Base-by-base conservation (phyloP, 1,284 basidiomycete genomes). In the Sporisorium reilianum region DNA sequence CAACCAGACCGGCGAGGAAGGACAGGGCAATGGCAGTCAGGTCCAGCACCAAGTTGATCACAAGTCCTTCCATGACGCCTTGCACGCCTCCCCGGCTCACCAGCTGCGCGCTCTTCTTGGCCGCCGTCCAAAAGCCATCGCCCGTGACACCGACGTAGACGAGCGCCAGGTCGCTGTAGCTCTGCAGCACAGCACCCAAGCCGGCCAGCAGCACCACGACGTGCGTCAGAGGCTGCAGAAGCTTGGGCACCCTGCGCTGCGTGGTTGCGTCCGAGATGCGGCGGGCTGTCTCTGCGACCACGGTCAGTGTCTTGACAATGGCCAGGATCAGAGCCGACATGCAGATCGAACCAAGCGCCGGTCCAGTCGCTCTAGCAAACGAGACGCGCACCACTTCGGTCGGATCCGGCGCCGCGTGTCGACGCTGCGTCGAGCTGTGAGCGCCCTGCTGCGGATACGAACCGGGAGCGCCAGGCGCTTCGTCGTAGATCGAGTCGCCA, bases 101-200 rank as follows among this genome's bases (percentile, higher is more conserved):
- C 83, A 93, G 85, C 36, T 88, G 90, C 60, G 87, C 87, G 14
- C 91, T 89, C 41, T 92, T 87, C 62, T 90, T 87, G 12, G 93
- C 92, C 66, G 90, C 90, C 8, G 88, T 88, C 88, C 93, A 91
- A 85, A 95, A 96, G 1, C 90, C 87, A 57, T 92, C 91, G 0
- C 94, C 94, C 0, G 93, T 95, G 64, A 97, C 87, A 0, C 94
- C 94, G 1, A 90, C 89, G 83, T 95, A 95, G 11, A 94, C 89
- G 32, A 96, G 87, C 14, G 92, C 93, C 78, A 93, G 91, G 42
- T 89, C 90, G 86, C 93, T 93, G 54, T 80, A 66, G 22, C 66
- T 64, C 55, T 79, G 68, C 36, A 80, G 40, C 30, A 81, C 65
- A 0, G 75, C 61, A 20, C 71, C 68, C 2, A 95, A 86, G n/a